Percentiles rank a stretch among this genome's conserved stretches.
These are phyloP conservation scores for Rhodotorula glutinis DNA, from an alignment of 1,284 basidiomycete species.

Conservation along the genomic window DNA sequence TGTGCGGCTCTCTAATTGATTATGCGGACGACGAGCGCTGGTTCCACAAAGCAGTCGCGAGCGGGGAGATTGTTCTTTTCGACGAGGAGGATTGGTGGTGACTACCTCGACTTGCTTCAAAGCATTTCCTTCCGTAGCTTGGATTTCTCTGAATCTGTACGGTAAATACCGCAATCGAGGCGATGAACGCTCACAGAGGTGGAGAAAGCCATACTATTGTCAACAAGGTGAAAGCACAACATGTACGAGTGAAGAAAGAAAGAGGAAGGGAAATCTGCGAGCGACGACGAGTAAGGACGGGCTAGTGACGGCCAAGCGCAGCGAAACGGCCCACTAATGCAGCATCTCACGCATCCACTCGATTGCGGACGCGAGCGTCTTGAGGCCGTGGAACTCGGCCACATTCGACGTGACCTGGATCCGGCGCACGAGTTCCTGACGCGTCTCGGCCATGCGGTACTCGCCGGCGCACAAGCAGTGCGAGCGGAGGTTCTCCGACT, in stretches of 20 bases:
- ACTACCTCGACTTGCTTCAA: neutral
- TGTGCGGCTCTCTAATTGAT: too few species aligned
- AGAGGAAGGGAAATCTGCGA: neutral
- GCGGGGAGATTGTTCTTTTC: too few species aligned
- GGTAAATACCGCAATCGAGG: neutral
- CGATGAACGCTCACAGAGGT: too few species aligned
- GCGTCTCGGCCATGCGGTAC: conserved; percentile 60
- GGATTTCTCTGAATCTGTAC: neutral
- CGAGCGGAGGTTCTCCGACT: conserved; percentile 76
- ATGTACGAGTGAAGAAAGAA: neutral
- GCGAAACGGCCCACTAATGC: conserved; percentile 6
- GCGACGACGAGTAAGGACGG: neutral
- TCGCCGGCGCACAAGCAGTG: conserved; percentile 85
- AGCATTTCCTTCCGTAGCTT: neutral
- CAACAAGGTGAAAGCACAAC: neutral
- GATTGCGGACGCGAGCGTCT: conserved; percentile 25
- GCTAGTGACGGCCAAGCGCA: neutral
- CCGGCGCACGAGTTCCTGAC: conserved; percentile 27
- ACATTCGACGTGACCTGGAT: conserved; percentile 40
- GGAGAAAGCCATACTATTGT: neutral
- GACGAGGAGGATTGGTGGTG: too few species aligned
- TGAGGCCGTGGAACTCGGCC: conserved; percentile 39
- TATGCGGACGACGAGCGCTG: too few species aligned
- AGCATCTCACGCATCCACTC: conserved; percentile 15
- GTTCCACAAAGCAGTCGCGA: too few species aligned